Conservation (phyloP, 345 rosid genomes). For the Corymbia maculata region DNA sequence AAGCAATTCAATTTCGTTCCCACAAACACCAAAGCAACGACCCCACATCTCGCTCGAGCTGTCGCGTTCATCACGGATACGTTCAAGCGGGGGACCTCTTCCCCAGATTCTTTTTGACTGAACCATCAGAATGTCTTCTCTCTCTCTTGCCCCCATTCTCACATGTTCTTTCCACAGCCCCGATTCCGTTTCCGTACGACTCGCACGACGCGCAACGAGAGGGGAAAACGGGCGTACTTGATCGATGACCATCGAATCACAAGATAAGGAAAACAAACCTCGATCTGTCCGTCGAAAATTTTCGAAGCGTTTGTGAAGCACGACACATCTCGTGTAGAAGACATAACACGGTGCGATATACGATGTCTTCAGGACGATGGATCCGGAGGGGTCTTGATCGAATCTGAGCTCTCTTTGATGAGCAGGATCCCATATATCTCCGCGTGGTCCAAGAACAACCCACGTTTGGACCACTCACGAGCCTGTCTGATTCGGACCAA, state of each 20-base stretch:
- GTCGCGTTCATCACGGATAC: background rate
- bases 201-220: background rate
- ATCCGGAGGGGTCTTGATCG: background rate
- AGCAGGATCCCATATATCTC: background rate
- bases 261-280: background rate
- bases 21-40: background rate
- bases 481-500: background rate
- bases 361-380: background rate
- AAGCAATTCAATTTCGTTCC: background rate
- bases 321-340: background rate
- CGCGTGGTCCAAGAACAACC: background rate
- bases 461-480: background rate
- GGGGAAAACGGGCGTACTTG: background rate
- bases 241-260: background rate
- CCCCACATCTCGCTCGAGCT: background rate
- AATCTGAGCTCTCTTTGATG: background rate
- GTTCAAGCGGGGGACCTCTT: background rate
- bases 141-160: background rate
- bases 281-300: background rate
- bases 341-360: background rate
- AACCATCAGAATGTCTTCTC: background rate
- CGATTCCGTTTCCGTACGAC: background rate
- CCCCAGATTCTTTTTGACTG: background rate
- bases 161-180: background rate
- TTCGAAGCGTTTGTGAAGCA: background rate